phyloP scores from a whole-genome alignment of 192 early-diverging fungal genomes.

The Podochytrium sp. region DNA sequence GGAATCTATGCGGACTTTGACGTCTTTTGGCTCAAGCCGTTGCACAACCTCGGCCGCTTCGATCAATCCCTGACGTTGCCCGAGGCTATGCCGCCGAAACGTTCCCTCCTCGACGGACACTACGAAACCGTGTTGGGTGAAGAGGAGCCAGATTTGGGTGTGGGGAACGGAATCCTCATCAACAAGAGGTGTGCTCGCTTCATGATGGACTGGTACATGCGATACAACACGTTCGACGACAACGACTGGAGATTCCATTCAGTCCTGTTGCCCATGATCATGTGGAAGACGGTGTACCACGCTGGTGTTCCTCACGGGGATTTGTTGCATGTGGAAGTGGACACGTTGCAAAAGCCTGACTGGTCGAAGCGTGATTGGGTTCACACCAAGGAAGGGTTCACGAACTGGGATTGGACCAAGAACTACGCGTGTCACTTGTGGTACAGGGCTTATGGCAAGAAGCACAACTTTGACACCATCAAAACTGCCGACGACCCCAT shows the following conservation, averaged over 20 bases:
- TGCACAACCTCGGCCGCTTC: constrained; percentile 34
- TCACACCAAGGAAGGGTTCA: neutral
- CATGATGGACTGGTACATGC: constrained; percentile 51
- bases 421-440: constrained; percentile 12
- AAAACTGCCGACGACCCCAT: neutral
- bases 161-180: constrained; percentile 56
- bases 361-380: neutral
- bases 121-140: constrained; percentile 53
- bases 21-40: constrained; percentile 45
- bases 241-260: neutral
- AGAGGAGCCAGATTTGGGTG: constrained; percentile 41
- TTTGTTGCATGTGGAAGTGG: neutral
- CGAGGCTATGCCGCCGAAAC: neutral
- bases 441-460: neutral
- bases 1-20: constrained; percentile 65
- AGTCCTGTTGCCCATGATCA: neutral
- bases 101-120: neutral
- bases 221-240: constrained; percentile 33
- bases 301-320: neutral
- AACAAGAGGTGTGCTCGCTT: constrained; percentile 47
- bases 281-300: neutral
- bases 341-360: neutral
- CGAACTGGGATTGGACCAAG: neutral
- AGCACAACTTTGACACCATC: neutral
- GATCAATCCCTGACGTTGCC: neutral